These are phyloP conservation scores for Capsicum rhomboideum DNA, from an alignment of 257 asterid species.

Conservation along the genomic window DNA sequence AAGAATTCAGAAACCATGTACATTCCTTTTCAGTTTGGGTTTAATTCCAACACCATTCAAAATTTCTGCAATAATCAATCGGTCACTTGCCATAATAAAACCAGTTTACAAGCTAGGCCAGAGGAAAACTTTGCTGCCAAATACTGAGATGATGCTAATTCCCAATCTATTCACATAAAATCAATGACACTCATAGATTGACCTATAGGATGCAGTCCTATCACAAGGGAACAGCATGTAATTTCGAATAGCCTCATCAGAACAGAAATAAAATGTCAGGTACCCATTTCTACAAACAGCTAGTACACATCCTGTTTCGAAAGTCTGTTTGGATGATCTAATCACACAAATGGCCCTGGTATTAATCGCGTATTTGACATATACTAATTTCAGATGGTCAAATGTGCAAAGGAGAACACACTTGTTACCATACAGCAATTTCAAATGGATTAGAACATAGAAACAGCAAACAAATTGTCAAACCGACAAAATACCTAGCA, in stretches of 20 bases:
- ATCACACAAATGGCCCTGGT: neutral
- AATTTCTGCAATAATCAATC: neutral
- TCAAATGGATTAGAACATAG: no score
- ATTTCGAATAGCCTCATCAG: neutral
- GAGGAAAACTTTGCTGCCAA: neutral
- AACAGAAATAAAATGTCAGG: neutral
- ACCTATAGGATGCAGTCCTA: neutral
- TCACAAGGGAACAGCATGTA: neutral
- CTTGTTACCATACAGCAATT: no score
- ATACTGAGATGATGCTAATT: neutral
- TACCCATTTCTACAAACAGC: neutral
- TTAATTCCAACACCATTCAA: neutral
- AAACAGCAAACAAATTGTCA: no score
- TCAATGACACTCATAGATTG: neutral
- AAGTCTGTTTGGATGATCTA: neutral
- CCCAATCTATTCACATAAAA: neutral
- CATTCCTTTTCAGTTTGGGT: neutral
- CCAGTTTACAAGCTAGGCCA: neutral
- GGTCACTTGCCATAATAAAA: neutral
- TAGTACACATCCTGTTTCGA: neutral
- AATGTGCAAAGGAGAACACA: neutral
- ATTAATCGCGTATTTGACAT: neutral
- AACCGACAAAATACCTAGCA: neutral
- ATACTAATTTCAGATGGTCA: neutral
- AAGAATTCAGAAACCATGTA: neutral